Base-by-base conservation (phyloP, 2,329 filamentous ascomycete genomes). In the Blumeriella jaapii region DNA sequence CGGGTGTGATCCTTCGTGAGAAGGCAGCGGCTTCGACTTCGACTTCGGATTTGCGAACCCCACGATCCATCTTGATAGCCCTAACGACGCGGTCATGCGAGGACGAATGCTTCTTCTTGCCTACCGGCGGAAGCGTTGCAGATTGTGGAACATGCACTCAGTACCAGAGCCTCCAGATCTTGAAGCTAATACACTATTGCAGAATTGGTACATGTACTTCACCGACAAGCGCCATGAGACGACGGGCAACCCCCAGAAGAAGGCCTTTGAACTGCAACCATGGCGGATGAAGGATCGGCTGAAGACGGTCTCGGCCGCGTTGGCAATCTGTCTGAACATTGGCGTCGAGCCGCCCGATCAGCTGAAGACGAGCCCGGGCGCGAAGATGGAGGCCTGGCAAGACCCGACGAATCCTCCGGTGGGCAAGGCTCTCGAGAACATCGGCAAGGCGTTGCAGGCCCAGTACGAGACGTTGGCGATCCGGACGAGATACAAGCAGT, bases 181-280 rank as follows among this genome's bases (percentile, higher is more conserved):
- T 3, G 16, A 30, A 17, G 42, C 52, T 53, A 38, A 53, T 34
- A 16, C 17, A 2, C n/a, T 30, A 15, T n/a, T 34, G 36, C 59
- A 94, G 82, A 93, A 85, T 48, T 98, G 93, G 75, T 96, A 94
- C 65, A 96, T 96, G 89, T 98, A 98, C 62, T 98, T 83, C 60
- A 95, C 89, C 45, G 91, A 98, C 60, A 96, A 96, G 61, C 80
- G 89, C 34, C 91, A 98, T 61, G 91, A 96, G 57, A 91, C 85
- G 14, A 89, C 85, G 22, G 91, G 86, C 14, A 85, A 87, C 48
- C 84, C 86, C 11, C 84, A 86, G 55, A 70, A 74, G 34, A 84
- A 68, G 12, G 59, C 63, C 16, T 73, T 72, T 47, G 67, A 75
- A 44, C 63, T 93, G 5, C 82, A 93, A 55, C 91, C 96, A 57